A percentile compares a stretch with the other conserved stretches of the same genome.
Conservation (phyloP, 1,284 basidiomycete genomes). For the Tilletia indica region DNA sequence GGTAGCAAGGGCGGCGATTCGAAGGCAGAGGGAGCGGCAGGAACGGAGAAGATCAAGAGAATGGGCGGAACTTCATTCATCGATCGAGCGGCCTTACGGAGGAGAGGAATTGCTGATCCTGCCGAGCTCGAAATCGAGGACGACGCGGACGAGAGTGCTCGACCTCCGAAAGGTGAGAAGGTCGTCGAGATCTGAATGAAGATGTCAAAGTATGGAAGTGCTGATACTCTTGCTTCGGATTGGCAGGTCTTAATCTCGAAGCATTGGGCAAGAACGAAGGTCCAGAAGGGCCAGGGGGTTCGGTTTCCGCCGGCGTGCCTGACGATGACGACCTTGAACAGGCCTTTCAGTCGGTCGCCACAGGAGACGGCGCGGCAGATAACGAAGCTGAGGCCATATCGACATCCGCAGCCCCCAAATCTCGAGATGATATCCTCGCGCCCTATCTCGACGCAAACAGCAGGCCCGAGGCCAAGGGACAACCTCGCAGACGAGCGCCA, state of each 20-base stretch:
- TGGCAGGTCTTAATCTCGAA: background rate
- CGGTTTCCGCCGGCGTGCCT: too few relatives aligned
- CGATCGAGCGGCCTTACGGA: constrained; percentile 7
- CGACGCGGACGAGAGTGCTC: background rate
- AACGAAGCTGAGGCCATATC: background rate
- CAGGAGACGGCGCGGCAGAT: background rate
- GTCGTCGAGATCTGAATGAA: too few relatives aligned
- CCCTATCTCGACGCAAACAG: background rate
- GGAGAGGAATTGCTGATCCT: background rate
- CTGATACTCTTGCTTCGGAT: background rate
- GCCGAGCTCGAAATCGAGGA: background rate
- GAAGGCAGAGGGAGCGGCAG: background rate
- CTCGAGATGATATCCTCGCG: constrained; percentile 1
- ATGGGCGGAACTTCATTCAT: constrained; percentile 7
- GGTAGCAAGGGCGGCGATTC: background rate
- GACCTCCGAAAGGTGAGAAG: background rate
- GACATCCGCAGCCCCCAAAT: background rate
- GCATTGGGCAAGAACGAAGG: background rate
- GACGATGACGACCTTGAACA: constrained; percentile 14
- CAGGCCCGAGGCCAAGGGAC: background rate
- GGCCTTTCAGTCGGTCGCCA: constrained; percentile 10
- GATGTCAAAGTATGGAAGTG: background rate
- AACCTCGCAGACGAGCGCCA: background rate
- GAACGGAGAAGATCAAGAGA: background rate
- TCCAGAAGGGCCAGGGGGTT: background rate